These are phyloP conservation scores for Thraustotheca clavata DNA, from an alignment of 352 stramenopile genomes.

Conservation along the genomic window DNA sequence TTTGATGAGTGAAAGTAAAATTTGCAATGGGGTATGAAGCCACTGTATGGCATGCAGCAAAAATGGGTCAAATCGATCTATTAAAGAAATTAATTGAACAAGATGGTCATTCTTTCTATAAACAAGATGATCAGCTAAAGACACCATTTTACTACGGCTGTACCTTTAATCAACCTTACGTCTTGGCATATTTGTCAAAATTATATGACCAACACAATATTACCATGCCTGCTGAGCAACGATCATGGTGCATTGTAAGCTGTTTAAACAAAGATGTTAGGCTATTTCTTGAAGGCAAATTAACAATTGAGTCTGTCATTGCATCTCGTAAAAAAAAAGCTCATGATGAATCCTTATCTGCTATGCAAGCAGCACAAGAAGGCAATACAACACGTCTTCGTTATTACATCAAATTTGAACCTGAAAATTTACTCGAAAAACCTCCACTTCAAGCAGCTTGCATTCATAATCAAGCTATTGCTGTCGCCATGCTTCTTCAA, in stretches of 20 bases:
- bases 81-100: slow-evolving; percentile 6
- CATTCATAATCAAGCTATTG: not conserved
- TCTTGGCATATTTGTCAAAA: not conserved
- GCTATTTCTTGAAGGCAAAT: slow-evolving; percentile 8
- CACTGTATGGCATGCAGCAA: slow-evolving; percentile 1
- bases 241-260: slow-evolving; percentile 6
- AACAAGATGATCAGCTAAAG: slow-evolving; percentile 10
- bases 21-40: not conserved
- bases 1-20: not conserved
- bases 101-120: not conserved
- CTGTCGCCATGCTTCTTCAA: not conserved
- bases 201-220: not conserved
- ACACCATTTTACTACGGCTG: slow-evolving; percentile 16
- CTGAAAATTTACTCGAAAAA: not conserved
- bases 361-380: not conserved
- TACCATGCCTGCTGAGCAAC: slow-evolving; percentile 6
- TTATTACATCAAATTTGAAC: not conserved
- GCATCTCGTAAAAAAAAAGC: not conserved
- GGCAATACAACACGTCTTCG: not conserved
- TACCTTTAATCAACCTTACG: not conserved
- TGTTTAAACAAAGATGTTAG: slow-evolving; percentile 4
- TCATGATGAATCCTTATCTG: not conserved
- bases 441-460: not conserved
- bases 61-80: not conserved
- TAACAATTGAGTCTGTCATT: slow-evolving; percentile 1